phyloP scores from a whole-genome alignment of 148 eudicot species.

The Hydrangea macrophylla region DNA sequence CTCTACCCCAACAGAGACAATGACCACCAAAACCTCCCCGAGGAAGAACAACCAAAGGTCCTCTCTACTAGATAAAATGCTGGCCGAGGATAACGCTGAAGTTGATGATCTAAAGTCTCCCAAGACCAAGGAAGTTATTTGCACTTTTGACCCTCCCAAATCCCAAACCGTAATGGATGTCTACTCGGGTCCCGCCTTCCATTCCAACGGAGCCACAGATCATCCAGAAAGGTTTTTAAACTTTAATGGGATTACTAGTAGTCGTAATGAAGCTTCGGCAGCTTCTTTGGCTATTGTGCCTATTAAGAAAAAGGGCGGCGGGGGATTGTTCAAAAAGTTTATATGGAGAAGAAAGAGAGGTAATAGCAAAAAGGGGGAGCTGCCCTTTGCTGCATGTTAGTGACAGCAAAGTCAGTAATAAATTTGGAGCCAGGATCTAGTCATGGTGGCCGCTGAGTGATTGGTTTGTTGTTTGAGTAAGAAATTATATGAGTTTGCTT shows the following conservation, averaged over 20 bases:
- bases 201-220: not conserved
- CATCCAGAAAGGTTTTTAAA: not conserved
- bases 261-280: not conserved
- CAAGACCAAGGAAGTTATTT: conserved; percentile 42
- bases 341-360: not conserved
- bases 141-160: conserved; percentile 24
- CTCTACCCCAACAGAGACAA: conserved; percentile 27
- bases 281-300: not conserved
- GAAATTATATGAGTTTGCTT: no score
- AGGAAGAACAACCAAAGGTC: conserved; percentile 29
- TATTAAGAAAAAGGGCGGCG: not conserved
- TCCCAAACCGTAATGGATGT: not conserved
- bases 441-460: not conserved
- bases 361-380: not conserved
- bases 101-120: conserved; percentile 36
- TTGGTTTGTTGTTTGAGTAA: not conserved
- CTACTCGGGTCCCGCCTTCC: not conserved
- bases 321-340: not conserved
- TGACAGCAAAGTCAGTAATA: not conserved
- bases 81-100: conserved; percentile 58
- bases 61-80: conserved; percentile 73
- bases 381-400: not conserved
- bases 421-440: not conserved
- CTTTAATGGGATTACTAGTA: not conserved
- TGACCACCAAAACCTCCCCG: conserved; percentile 17